These are phyloP conservation scores for Phyllostachys edulis DNA, from an alignment of 176 grass and related monocot species.

Conservation along the genomic window DNA sequence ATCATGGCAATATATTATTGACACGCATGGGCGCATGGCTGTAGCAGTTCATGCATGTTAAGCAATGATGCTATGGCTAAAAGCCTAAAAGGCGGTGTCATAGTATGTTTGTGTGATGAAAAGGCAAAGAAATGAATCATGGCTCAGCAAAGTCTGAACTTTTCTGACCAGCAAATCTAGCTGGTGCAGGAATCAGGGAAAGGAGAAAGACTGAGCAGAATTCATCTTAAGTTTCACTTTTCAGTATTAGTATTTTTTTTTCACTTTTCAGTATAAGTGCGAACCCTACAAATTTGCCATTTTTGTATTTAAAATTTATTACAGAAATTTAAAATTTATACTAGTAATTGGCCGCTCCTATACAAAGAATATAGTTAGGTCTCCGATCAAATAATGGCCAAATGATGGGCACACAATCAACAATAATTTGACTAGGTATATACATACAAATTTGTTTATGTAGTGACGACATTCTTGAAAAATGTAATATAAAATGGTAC, in stretches of 20 bases:
- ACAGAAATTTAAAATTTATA: not conserved
- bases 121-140: not conserved
- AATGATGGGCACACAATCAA: not conserved
- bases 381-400: not conserved
- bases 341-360: not conserved
- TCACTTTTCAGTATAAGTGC: not conserved
- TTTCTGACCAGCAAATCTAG: not conserved
- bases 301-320: not conserved
- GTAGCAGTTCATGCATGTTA: not conserved
- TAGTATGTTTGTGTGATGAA: not conserved
- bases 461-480: not conserved
- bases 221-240: not conserved
- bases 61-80: constrained; percentile 7
- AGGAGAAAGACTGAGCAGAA: not conserved
- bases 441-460: not conserved
- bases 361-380: not conserved
- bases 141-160: not conserved
- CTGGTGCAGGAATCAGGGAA: not conserved
- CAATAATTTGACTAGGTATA: not conserved
- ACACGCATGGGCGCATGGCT: constrained; percentile 2
- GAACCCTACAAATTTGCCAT: not conserved
- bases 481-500: not conserved
- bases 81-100: not conserved
- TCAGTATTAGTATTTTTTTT: not conserved
- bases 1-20: not conserved